phyloP scores from a whole-genome alignment of 148 eudicot genomes.

The Persicaria maculosa region DNA sequence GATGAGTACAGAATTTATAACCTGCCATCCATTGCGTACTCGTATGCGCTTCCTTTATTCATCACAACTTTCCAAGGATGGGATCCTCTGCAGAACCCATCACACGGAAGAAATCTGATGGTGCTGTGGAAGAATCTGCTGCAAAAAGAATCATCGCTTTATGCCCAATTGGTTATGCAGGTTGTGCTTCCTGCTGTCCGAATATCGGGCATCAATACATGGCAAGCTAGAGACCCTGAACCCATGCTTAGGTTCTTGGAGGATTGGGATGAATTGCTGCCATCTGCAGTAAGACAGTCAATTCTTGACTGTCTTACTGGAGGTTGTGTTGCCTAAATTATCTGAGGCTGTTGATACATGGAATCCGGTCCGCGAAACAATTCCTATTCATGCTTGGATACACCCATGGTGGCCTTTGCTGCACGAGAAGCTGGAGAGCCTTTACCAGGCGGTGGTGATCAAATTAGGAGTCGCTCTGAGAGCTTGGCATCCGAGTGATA shows the following conservation, averaged over 20 bases:
- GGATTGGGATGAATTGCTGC: slow-evolving; percentile 74
- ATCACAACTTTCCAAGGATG: slow-evolving; percentile 84
- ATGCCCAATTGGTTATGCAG: slow-evolving; percentile 63
- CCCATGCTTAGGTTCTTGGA: slow-evolving; percentile 79
- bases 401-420: slow-evolving; percentile 92
- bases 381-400: slow-evolving; percentile 84
- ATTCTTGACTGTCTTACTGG: no score
- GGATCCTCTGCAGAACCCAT: slow-evolving; percentile 76
- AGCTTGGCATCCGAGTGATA: slow-evolving; percentile 81
- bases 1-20: slow-evolving; percentile 70
- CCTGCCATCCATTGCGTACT: slow-evolving; percentile 64
- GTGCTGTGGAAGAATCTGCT: slow-evolving; percentile 61
- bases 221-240: slow-evolving; percentile 91
- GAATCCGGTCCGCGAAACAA: slow-evolving; percentile 80
- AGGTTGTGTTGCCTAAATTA: slow-evolving; percentile 69
- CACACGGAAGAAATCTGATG: slow-evolving; percentile 48
- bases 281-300: slow-evolving; percentile 47
- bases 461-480: slow-evolving; percentile 64
- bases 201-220: slow-evolving; percentile 72
- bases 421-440: slow-evolving; percentile 67
- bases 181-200: slow-evolving; percentile 88
- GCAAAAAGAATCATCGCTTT: slow-evolving; percentile 56
- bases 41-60: slow-evolving; percentile 68
- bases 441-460: slow-evolving; percentile 45
- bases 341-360: slow-evolving; percentile 72